Base-by-base conservation (phyloP, 192 early-diverging fungal species). In the Coemansia sp. region DNA sequence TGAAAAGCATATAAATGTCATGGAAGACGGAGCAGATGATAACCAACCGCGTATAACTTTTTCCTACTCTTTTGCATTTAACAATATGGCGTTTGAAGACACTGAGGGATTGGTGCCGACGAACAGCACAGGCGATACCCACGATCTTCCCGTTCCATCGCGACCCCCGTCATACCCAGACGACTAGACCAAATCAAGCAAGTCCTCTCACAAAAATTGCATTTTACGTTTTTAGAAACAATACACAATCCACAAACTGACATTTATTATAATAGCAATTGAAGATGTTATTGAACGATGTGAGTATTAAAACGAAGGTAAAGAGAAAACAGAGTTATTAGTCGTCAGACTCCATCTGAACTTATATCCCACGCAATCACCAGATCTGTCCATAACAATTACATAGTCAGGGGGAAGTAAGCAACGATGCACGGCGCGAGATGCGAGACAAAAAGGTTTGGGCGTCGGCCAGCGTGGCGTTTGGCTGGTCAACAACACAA, bases 391-490 rank as follows among this genome's bases (percentile, higher is more conserved):
- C 22, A 22, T 22, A 22, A 22, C 22, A 22, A 22, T 22, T 50
- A 50, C 3, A n/a, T 50, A 11, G 49, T 18, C 8, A 49, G 13
- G 20, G 20, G 48, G 20, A 49, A n/a, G 48, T 45, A 60, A 60
- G 27, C 11, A 32, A 29, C 1, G 38, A 50, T 13, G 61, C 51
- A 37, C 62, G 62, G 18, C 18, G 53, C 11, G 61, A 61, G 18
- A 70, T 39, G 14, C 64, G 59, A 19, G 60, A 22, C 13, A 74
- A 26, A 62, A 80, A 65, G 39, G 26, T 65, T 37, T 65, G 67
- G 0, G 77, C 77, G 58, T 80, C 77, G 7, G 71, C 77, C 71
- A 80, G 24, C 1, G 77, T 80, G 1, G 77, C 77, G 29, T 74
- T 73, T 11, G 70, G 77, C 62, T 74, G 77, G 57, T 80, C 77